Evolutionary conservation across 2,329 filamentous ascomycete species (phyloP).

Genomic region (Raffaelea albimanens): DNA sequence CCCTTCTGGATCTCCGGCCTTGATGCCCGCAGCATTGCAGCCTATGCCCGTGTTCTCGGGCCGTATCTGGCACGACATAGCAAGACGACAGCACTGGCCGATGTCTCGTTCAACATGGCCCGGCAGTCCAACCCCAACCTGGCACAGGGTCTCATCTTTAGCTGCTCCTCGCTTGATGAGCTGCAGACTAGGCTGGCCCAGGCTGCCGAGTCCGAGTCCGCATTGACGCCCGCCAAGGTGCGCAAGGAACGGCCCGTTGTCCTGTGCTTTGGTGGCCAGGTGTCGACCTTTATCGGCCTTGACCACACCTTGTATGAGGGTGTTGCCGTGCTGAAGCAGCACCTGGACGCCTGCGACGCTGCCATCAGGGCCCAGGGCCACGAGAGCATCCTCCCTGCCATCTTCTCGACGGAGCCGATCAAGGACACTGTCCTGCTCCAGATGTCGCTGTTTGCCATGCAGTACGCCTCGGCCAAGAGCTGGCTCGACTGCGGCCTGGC

Average conservation of each 20-base stretch:
- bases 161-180: slow-evolving; percentile 16
- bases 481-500: slow-evolving; percentile 28
- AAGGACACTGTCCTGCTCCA: slow-evolving; percentile 24
- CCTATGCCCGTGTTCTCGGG: not conserved
- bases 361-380: slow-evolving; percentile 10
- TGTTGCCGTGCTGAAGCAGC: slow-evolving; percentile 12
- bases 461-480: slow-evolving; percentile 24
- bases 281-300: slow-evolving; percentile 19
- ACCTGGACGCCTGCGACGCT: not conserved
- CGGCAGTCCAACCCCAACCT: slow-evolving; percentile 20
- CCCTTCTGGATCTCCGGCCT: slow-evolving; percentile 6
- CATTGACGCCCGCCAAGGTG: not conserved
- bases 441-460: slow-evolving; percentile 26
- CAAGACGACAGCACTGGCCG: slow-evolving; percentile 14
- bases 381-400: slow-evolving; percentile 19
- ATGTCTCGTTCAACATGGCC: slow-evolving; percentile 23
- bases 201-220: slow-evolving; percentile 1
- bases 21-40: slow-evolving; percentile 3
- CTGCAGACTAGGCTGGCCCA: slow-evolving; percentile 14
- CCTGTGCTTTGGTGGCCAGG: slow-evolving; percentile 27
- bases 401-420: slow-evolving; percentile 20
- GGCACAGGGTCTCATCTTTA: slow-evolving; percentile 16
- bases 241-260: slow-evolving; percentile 20
- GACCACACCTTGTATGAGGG: slow-evolving; percentile 20
- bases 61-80: not conserved